Base-by-base conservation (phyloP, 73 alveolate genomes). In the Blepharisma stoltei region DNA sequence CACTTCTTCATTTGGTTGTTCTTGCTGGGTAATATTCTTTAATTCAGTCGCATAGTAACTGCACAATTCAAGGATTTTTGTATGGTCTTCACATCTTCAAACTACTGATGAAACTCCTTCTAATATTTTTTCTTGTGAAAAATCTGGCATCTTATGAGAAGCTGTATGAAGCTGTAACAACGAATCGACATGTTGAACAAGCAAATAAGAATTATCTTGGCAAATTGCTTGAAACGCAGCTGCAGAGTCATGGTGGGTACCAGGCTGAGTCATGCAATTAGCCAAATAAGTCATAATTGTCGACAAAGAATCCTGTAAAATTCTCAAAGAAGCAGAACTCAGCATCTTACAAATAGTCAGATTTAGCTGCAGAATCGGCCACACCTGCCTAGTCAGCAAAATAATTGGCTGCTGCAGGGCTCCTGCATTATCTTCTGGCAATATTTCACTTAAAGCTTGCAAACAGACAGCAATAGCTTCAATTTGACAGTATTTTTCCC, bases 61-160 rank as follows among this genome's bases (percentile, higher is more conserved):
- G 11, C 48, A 14, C 11, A 60, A 25, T 20, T n/a, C 46, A 60
- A 20, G 23, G 14, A 60, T 60, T 52, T 20, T 52, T 20, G 23
- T 8, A 20, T 60, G 49, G 11, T n/a, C 48, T 60, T n/a, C 46
- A 20, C 49, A 14, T 5, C 73, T 60, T 47, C 73, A 60, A 20
- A 60, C 45, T 2, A 60, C 73, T 14, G 73, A 18, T 14, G 73
- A n/a, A 9, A 60, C 23, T 60, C 73, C 73, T 60, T 60, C 73
- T 60, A 60, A 60, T 1, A 60, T 20, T 25, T 9, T 9, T 25
- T 60, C 73, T 14, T 60, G 73, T 8, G 48, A 8, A 25, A 25
- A 25, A 9, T 14, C 73, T 18, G 73, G 73, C 14, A 25, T 11
- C 11, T 9, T 25, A 18, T 20, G 18, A n/a, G 48, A 60, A 1